Conservation (phyloP, 2,329 filamentous ascomycete species). For the Neodidymelliopsis sp. region DNA sequence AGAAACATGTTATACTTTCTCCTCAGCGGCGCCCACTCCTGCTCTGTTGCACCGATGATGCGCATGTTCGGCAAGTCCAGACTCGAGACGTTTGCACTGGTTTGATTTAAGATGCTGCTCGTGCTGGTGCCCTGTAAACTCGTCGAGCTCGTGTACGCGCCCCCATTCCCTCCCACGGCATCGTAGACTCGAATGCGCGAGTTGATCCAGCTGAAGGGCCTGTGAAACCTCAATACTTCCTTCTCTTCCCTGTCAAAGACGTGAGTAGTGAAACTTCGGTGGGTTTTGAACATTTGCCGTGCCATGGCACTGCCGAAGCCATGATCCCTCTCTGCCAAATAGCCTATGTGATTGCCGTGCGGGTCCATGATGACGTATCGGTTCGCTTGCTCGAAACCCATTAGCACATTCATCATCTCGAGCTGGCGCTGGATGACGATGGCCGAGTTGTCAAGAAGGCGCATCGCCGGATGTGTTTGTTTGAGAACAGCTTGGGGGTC, state of each 20-base stretch:
- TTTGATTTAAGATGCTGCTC: conserved; percentile 53
- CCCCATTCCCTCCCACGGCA: conserved; percentile 30
- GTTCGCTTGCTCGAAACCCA: conserved; percentile 73
- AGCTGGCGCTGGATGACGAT: conserved; percentile 69
- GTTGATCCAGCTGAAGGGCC: conserved; percentile 70
- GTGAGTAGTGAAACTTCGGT: conserved; percentile 70
- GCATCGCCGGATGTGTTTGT: conserved; percentile 63
- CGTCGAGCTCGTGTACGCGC: conserved; percentile 50
- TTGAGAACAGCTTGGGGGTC: conserved; percentile 67
- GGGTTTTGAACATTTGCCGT: conserved; percentile 67
- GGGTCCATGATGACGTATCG: conserved; percentile 71
- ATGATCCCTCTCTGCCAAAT: conserved; percentile 69
- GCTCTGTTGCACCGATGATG: conserved; percentile 69
- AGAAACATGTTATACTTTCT: conserved; percentile 72
- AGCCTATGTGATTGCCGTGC: conserved; percentile 68
- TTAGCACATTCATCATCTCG: conserved; percentile 71
- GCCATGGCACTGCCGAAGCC: conserved; percentile 64
- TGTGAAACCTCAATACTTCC: conserved; percentile 67
- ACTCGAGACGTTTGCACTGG: conserved; percentile 61
- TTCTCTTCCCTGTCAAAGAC: conserved; percentile 68
- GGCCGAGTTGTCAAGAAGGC: conserved; percentile 66
- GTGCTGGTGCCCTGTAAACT: conserved; percentile 55
- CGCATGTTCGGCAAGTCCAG: conserved; percentile 65
- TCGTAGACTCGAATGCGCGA: conserved; percentile 58
- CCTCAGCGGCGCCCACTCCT: conserved; percentile 68